These are phyloP conservation scores for Fomitopsis serialis DNA, from an alignment of 768 basidiomycete species.

Conservation along the genomic window DNA sequence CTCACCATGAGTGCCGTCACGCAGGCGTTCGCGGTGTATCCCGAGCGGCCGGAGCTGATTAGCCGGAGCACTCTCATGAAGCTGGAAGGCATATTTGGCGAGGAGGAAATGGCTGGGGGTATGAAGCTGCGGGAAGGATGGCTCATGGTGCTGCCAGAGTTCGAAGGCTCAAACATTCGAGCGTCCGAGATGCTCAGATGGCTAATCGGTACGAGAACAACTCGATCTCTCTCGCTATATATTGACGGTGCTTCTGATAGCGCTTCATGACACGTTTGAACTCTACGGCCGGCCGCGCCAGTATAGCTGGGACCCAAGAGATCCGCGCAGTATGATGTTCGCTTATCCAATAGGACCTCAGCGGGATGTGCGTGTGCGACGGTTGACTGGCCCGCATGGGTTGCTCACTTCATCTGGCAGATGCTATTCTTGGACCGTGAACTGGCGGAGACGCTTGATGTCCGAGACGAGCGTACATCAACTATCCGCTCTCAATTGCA, in stretches of 20 bases:
- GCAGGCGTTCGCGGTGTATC: constrained; percentile 93
- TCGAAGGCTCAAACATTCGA: constrained; percentile 54
- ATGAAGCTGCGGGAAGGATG: constrained; percentile 78
- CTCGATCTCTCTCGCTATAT: background rate
- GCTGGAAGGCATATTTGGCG: constrained; percentile 78
- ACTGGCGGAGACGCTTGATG: constrained; percentile 70
- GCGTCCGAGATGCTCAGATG: constrained; percentile 86
- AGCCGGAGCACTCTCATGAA: constrained; percentile 87
- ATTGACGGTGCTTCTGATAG: constrained; percentile 31
- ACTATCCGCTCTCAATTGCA: constrained; percentile 57
- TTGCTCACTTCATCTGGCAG: constrained; percentile 32
- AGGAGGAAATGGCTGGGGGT: constrained; percentile 61
- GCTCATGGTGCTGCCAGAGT: constrained; percentile 88
- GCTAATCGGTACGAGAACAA: constrained; percentile 62
- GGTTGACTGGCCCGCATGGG: background rate
- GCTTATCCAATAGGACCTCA: constrained; percentile 85
- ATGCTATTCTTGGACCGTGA: constrained; percentile 86
- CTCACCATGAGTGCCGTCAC: constrained; percentile 65
- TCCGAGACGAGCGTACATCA: constrained; percentile 73
- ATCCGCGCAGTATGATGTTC: constrained; percentile 83
- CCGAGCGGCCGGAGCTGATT: constrained; percentile 91
- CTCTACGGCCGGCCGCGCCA: constrained; percentile 83
- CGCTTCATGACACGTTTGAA: constrained; percentile 79
- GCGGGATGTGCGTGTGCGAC: constrained; percentile 60
- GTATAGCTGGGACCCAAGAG: constrained; percentile 88